Evolutionary conservation across 2,329 filamentous ascomycete genomes (phyloP).

Genomic region (Neopestalotiopsis sp.): DNA sequence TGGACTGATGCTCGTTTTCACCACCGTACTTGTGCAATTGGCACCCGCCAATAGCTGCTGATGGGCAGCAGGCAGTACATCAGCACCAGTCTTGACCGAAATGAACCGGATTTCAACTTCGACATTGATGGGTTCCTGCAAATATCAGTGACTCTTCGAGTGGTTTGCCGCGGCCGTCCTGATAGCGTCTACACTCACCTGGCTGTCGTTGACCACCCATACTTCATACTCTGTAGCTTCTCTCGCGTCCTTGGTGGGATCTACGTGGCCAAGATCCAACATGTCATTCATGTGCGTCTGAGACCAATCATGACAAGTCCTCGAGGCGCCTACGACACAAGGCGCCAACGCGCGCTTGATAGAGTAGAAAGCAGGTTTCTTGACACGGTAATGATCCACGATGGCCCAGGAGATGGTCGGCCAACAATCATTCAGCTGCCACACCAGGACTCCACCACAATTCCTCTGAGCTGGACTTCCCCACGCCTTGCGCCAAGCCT

Average conservation of each 20-base stretch:
- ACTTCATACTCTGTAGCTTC: constrained; percentile 47
- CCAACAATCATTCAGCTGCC: constrained; percentile 77
- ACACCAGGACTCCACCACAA: constrained; percentile 70
- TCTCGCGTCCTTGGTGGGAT: constrained; percentile 43
- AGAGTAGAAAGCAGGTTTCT: constrained; percentile 30
- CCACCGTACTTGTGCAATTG: constrained; percentile 47
- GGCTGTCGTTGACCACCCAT: constrained; percentile 46
- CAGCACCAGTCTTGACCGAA: constrained; percentile 45
- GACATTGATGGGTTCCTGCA: constrained; percentile 29
- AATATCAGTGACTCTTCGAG: background rate
- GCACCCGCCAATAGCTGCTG: constrained; percentile 29
- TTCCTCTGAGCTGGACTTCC: constrained; percentile 57
- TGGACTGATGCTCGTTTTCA: constrained; percentile 38
- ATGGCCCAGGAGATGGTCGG: constrained; percentile 70
- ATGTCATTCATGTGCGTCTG: constrained; percentile 48
- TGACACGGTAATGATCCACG: constrained; percentile 62
- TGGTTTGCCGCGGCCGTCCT: too few relatives aligned
- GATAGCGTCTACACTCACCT: background rate
- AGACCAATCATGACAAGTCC: constrained; percentile 49
- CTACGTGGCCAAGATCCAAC: constrained; percentile 42
- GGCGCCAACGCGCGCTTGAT: constrained; percentile 65
- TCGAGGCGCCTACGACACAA: constrained; percentile 62
- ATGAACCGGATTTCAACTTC: constrained; percentile 44
- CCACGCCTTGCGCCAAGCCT: constrained; percentile 68
- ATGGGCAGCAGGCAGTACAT: constrained; percentile 36